Conservation (phyloP, 306 rosid genomes). For the Oemleria cerasiformis region DNA sequence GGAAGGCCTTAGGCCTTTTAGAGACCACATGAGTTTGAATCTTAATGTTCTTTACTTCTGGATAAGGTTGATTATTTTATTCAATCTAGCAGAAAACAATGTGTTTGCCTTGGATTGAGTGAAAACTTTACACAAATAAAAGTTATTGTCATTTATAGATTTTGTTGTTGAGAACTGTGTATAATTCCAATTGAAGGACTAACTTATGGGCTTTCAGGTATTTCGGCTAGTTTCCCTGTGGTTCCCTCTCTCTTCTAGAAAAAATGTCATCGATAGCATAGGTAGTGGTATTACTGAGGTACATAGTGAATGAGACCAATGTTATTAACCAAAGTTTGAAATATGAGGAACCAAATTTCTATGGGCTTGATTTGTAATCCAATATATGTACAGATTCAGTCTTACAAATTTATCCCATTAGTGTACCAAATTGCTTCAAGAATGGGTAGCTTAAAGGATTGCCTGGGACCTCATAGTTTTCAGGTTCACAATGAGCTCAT, state of each 20-base stretch:
- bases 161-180: neutral
- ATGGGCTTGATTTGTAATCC: neutral
- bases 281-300: conserved; percentile 71
- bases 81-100: too few relatives aligned
- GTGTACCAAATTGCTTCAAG: conserved; percentile 96
- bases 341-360: neutral
- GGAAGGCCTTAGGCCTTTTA: too few relatives aligned
- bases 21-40: too few relatives aligned
- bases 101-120: neutral
- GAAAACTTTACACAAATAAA: neutral
- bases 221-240: conserved; percentile 85
- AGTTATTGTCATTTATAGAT: neutral
- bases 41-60: neutral
- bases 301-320: conserved; percentile 7
- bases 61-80: neutral
- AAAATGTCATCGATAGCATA: conserved; percentile 68
- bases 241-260: conserved; percentile 68
- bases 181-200: conserved; percentile 22
- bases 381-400: conserved; percentile 62
- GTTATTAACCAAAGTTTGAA: neutral
- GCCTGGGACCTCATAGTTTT: conserved; percentile 61
- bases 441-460: conserved; percentile 88
- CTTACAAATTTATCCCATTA: conserved; percentile 82
- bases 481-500: conserved; percentile 55
- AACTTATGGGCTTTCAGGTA: conserved; percentile 56